Percentiles rank a stretch among this genome's conserved stretches.
These are phyloP conservation scores for Lachnellula occidentalis DNA, from an alignment of 2,329 filamentous ascomycete species.

Conservation along the genomic window DNA sequence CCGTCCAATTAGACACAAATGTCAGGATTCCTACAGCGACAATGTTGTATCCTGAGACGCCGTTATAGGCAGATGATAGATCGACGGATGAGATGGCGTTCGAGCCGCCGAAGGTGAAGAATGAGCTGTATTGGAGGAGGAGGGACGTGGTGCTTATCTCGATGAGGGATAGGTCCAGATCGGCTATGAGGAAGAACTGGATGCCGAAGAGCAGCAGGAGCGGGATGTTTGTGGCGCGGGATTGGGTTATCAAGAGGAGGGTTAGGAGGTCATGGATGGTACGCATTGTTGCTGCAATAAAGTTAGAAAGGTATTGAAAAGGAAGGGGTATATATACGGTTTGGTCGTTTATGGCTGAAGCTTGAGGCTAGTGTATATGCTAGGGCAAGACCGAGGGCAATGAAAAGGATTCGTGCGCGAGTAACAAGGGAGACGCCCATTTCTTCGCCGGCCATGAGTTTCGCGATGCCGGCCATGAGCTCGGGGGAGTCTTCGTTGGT, in stretches of 20 bases:
- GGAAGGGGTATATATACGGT: slow-evolving; percentile 14
- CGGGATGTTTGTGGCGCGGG: slow-evolving; percentile 77
- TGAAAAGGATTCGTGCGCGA: slow-evolving; percentile 42
- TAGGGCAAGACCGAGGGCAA: slow-evolving; percentile 36
- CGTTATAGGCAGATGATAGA: slow-evolving; percentile 92
- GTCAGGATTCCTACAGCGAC: slow-evolving; percentile 76
- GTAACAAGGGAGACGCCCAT: slow-evolving; percentile 23
- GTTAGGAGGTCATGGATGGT: slow-evolving; percentile 65
- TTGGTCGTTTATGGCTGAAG: slow-evolving; percentile 31
- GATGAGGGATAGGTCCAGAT: slow-evolving; percentile 42
- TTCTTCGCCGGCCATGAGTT: slow-evolving; percentile 23
- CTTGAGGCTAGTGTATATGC: slow-evolving; percentile 37
- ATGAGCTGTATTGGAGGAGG: slow-evolving; percentile 73
- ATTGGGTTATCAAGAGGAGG: slow-evolving; percentile 81
- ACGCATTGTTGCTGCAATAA: slow-evolving; percentile 20
- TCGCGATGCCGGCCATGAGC: slow-evolving; percentile 48
- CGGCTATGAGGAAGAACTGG: slow-evolving; percentile 48
- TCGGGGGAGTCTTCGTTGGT: slow-evolving; percentile 85
- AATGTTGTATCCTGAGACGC: slow-evolving; percentile 74
- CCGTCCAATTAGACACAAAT: slow-evolving; percentile 88
- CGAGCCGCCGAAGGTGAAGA: slow-evolving; percentile 85
- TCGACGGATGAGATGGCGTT: slow-evolving; percentile 97
- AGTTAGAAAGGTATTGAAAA: slow-evolving; percentile 2
- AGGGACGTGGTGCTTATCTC: slow-evolving; percentile 67
- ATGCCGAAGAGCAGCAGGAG: slow-evolving; percentile 71